Conservation (phyloP, 495 filamentous ascomycete genomes). For the Cryomyces minteri region DNA sequence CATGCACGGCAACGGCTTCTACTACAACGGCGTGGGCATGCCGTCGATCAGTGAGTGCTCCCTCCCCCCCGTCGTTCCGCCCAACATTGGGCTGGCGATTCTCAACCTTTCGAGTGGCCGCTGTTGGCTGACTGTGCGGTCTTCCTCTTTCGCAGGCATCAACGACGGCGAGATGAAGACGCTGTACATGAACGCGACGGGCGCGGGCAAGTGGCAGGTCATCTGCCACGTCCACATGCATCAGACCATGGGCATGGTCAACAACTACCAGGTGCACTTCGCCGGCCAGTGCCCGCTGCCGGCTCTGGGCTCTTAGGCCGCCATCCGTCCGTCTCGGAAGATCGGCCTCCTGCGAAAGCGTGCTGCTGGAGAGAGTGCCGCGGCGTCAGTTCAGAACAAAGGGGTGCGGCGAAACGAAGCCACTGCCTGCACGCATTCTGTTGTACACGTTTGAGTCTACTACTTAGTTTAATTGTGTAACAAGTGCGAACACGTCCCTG, state of each 20-base stretch:
- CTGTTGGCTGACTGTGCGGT: background rate
- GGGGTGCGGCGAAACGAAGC: too few species aligned
- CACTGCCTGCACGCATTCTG: too few species aligned
- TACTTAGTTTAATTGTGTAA: too few species aligned
- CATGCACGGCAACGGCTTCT: conserved; percentile 7
- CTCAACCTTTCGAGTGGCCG: background rate
- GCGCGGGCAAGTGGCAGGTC: conserved; percentile 3
- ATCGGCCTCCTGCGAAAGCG: too few species aligned
- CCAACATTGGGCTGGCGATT: background rate
- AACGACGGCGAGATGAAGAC: conserved; percentile 5
- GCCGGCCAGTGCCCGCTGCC: background rate
- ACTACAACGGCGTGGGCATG: background rate
- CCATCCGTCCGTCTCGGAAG: too few species aligned
- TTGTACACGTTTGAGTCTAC: too few species aligned
- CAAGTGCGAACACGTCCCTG: too few species aligned
- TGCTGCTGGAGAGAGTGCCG: too few species aligned
- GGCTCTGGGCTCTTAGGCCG: background rate
- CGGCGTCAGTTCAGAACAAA: too few species aligned
- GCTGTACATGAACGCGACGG: conserved; percentile 2
- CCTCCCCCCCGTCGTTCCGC: background rate
- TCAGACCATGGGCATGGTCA: background rate
- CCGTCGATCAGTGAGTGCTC: background rate
- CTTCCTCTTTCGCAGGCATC: background rate
- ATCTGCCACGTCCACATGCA: conserved; percentile 2
- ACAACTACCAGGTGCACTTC: background rate